These are phyloP conservation scores for Botryotinia narcissicola DNA, from an alignment of 2,329 filamentous ascomycete species.

Conservation along the genomic window DNA sequence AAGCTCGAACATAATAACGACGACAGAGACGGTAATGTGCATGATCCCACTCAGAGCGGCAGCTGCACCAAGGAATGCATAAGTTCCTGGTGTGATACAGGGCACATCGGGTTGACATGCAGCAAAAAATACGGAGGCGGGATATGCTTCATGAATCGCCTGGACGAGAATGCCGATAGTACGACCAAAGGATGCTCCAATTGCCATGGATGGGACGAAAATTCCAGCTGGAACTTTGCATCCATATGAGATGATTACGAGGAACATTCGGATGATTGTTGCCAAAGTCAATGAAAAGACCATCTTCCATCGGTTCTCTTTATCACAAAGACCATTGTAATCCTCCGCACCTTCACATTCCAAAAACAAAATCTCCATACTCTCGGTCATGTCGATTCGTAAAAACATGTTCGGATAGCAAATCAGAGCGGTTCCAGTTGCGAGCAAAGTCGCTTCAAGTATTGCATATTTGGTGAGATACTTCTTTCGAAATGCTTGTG, in stretches of 20 bases:
- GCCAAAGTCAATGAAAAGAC: slow-evolving; percentile 75
- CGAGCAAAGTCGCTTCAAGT: slow-evolving; percentile 80
- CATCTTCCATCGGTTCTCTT: slow-evolving; percentile 71
- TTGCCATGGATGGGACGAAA: slow-evolving; percentile 97
- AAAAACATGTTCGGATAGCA: slow-evolving; percentile 96
- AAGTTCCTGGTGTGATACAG: slow-evolving; percentile 96
- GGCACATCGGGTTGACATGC: slow-evolving; percentile 87
- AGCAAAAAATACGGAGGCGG: slow-evolving; percentile 79
- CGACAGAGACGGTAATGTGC: slow-evolving; percentile 95
- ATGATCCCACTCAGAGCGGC: slow-evolving; percentile 94
- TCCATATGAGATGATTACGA: slow-evolving; percentile 95
- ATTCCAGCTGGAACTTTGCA: slow-evolving; percentile 98
- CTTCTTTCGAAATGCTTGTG: slow-evolving; percentile 89
- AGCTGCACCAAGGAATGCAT: slow-evolving; percentile 90
- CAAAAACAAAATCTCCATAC: slow-evolving; percentile 95
- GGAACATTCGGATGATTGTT: slow-evolving; percentile 73
- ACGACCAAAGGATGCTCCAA: slow-evolving; percentile 90
- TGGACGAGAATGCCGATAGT: slow-evolving; percentile 95
- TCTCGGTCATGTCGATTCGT: slow-evolving; percentile 97
- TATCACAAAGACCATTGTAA: slow-evolving; percentile 85
- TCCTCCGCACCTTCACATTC: slow-evolving; percentile 89
- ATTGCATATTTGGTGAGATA: slow-evolving; percentile 83
- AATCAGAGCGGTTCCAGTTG: slow-evolving; percentile 80
- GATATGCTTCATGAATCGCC: slow-evolving; percentile 79
- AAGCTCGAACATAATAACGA: slow-evolving; percentile 99